Evolutionary conservation across 2,329 filamentous ascomycete species (phyloP), one percentile per base, ranked within the genome.

Genomic region (Blastomyces emzantsi): DNA sequence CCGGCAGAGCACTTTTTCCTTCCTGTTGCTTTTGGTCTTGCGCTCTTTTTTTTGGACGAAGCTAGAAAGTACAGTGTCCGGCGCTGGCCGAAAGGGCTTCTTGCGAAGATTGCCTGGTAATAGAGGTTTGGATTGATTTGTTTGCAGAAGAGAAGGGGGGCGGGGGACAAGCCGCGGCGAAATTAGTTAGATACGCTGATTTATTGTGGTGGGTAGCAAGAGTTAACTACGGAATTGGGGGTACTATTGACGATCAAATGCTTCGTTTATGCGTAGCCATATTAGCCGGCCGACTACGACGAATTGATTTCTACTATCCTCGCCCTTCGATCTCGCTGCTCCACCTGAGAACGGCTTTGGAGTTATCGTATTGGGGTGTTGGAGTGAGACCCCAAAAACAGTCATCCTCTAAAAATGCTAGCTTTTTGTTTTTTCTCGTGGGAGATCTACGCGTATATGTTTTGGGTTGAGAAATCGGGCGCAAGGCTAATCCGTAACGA

Each of bases 1-100:
- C 87, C 89, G 0, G 84, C 86, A 0, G 88, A 89, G 73, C 80
- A 92, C 70, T 93, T 87, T 83, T 92, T 93, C 73, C 71, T 93
- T 60, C 89, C 90, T 0, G 85, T 89, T 72, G 82, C 85, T 0
- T 91, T 92, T 73, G 90, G 89, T 0, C 66, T 88, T 30, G 85
- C 78, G 0, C 79, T 90, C 47, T 71, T 91, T 60, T 69, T 85
- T 11, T 71, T 90, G 22, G 88, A 92, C 70, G 89, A 91, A 75
- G 77, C 69, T 13, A 81, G 88, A 65, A 90, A 90, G 73, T 87
- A 77, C 62, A 75, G 75, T 28, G 83, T 90, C 1, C 79, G 87
- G 63, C 83, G 73, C 62, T 86, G 81, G 76, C 87, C 87, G 0
- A 70, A 77, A 1, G 81, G 86, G 0, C 64, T 84, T 2, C 62